Base-by-base conservation (phyloP, 306 rosid genomes). In the Casuarina glauca region DNA sequence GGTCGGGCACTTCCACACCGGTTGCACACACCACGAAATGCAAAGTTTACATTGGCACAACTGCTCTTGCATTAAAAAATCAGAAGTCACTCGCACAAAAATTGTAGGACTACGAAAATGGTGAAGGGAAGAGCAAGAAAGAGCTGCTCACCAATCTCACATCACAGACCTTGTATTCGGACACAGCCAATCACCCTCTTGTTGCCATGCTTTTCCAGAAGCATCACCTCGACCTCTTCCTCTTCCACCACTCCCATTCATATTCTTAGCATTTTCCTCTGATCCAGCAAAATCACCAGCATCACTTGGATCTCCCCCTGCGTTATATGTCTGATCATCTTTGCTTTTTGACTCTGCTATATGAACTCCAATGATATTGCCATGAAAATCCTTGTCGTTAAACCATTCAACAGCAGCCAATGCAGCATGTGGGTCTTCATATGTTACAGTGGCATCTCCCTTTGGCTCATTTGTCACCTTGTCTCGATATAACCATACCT, bases 91-190 rank as follows among this genome's bases (percentile, higher is more conserved):
- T 78, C 48, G 74, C 78, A 75, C 46, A 35, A 62, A 67, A 51
- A 67, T 61, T 15, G 66, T 71, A 69, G 45, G 46, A 77, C 32
- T 79, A 46, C 36, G 17, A 53, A 55, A 57, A 64, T 66, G 49
- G 66, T 48, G 61, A 50, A 69, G 35, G 70, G 46, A 91, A 82
- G 91, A 88, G 93, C 90, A 86, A 91, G 97, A 91, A 89, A 80
- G 92, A 87, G 93, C 96, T 78, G 93, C 97, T 95, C 99, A 93
- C 97, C 99, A 84, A 95, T 90, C 72, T 95, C 99, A 93, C 89
- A 95, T 88, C 97, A 95, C 97, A 91, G 97, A 95, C 99, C 99
- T 95, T 93, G 99, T 91, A 95, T 95, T 93, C 78, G 97, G 97
- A 82, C 99, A 95, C 84, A 82, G 43, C 99, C 99, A 95, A 83